Evolutionary conservation across 2,329 filamentous ascomycete genomes (phyloP).

Genomic region (Pseudofabraea citricarpa): DNA sequence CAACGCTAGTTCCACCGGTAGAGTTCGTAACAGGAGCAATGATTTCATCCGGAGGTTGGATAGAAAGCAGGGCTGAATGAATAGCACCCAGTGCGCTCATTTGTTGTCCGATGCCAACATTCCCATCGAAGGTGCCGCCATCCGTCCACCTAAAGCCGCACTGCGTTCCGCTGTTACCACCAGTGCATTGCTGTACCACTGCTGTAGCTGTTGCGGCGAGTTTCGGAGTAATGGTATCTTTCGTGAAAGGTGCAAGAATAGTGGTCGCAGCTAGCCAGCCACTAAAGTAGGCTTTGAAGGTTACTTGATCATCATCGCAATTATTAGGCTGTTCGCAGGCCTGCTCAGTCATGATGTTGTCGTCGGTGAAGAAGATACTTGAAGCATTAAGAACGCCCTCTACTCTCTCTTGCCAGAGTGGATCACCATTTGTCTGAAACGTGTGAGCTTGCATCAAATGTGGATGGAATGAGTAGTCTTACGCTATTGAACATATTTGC

Average conservation of each 20-base stretch:
- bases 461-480: constrained; percentile 15
- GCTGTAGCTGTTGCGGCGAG: constrained; percentile 51
- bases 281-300: constrained; percentile 61
- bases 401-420: constrained; percentile 52
- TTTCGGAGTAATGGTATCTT: constrained; percentile 45
- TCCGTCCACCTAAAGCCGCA: constrained; percentile 58
- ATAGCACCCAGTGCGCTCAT: constrained; percentile 66
- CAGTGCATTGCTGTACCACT: constrained; percentile 52
- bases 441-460: not conserved
- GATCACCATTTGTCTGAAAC: constrained; percentile 37
- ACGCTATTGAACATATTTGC: constrained; percentile 66
- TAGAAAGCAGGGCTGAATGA: constrained; percentile 53
- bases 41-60: constrained; percentile 35
- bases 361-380: constrained; percentile 48
- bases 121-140: constrained; percentile 50
- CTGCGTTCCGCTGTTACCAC: constrained; percentile 51
- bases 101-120: constrained; percentile 62
- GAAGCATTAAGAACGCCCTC: constrained; percentile 49
- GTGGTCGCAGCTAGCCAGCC: constrained; percentile 58
- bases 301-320: constrained; percentile 58
- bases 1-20: constrained; percentile 53
- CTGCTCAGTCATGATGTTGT: constrained; percentile 56
- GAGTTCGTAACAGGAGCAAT: constrained; percentile 39
- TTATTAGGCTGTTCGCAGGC: constrained; percentile 57
- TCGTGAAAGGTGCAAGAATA: constrained; percentile 59